A percentile compares a stretch with the other conserved stretches of the same genome.
Evolutionary conservation across 768 basidiomycete genomes (phyloP).

Genomic region (Suillus americanus): DNA sequence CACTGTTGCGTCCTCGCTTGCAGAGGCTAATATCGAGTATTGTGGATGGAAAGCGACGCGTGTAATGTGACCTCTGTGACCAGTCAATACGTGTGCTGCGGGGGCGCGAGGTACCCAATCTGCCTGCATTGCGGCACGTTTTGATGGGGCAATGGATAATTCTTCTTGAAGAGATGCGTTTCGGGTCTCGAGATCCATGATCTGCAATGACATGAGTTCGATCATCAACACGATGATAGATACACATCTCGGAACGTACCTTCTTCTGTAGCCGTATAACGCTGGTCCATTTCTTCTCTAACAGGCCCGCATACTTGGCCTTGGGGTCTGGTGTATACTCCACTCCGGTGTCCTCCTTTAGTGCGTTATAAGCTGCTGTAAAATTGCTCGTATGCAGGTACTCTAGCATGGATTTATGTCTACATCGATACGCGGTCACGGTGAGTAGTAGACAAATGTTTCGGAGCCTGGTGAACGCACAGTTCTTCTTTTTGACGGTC

Average conservation of each 20-base stretch:
- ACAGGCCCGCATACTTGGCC: constrained; percentile 78
- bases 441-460: constrained; percentile 14
- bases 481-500: constrained; percentile 48
- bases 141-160: constrained; percentile 47
- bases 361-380: constrained; percentile 57
- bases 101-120: constrained; percentile 92
- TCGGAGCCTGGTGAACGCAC: constrained; percentile 31
- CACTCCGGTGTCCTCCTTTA: constrained; percentile 52
- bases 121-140: constrained; percentile 58
- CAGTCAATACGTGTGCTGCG: constrained; percentile 72
- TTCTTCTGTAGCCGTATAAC: constrained; percentile 96
- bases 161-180: constrained; percentile 80
- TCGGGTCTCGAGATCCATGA: constrained; percentile 91
- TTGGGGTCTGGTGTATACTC: constrained; percentile 83
- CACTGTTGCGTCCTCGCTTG: constrained; percentile 85
- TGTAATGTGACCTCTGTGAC: constrained; percentile 77
- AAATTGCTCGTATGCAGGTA: constrained; percentile 71
- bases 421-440: constrained; percentile 29
- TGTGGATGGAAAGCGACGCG: constrained; percentile 84
- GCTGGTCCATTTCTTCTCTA: constrained; percentile 98
- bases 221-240: constrained; percentile 12
- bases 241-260: constrained; percentile 40
- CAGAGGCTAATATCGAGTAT: constrained; percentile 79
- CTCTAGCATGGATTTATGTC: constrained; percentile 81
- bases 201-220: constrained; percentile 45